phyloP scores from a whole-genome alignment of 345 rosid genomes.

The Citrus cavaleriei region DNA sequence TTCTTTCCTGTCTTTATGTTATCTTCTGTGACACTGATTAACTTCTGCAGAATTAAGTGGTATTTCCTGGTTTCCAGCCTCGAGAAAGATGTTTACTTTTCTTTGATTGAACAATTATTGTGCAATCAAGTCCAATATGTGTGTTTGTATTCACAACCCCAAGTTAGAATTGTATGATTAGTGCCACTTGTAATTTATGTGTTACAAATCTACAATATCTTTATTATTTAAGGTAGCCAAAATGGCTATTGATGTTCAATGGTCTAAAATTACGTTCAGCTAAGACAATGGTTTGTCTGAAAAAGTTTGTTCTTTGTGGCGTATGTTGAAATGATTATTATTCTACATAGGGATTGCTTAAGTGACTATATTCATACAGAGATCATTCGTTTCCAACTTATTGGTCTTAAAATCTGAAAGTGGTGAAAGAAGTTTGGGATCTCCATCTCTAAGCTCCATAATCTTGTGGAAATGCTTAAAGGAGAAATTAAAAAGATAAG shows the following conservation, averaged over 20 bases:
- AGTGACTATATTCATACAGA: not conserved
- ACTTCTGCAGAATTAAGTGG: not conserved
- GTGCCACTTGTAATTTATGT: not conserved
- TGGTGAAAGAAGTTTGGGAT: not conserved
- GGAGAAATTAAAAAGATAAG: not conserved
- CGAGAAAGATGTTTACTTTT: not conserved
- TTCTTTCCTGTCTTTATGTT: not conserved
- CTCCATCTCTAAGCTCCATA: not conserved
- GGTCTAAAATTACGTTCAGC: not conserved
- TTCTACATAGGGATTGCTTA: not conserved
- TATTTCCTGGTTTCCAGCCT: not conserved
- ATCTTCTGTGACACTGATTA: not conserved
- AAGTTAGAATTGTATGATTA: not conserved
- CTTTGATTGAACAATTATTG: not conserved
- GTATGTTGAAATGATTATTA: not conserved
- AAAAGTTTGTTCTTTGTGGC: not conserved
- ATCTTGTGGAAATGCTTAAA: not conserved
- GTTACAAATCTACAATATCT: not conserved
- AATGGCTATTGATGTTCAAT: not conserved
- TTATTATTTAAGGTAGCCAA: not conserved
- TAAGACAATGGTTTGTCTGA: not conserved
- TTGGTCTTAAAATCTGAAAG: not conserved
- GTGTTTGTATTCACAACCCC: not conserved
- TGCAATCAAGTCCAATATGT: not conserved
- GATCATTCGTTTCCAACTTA: not conserved